Percentiles rank a stretch among this genome's conserved stretches.
phyloP scores from a whole-genome alignment of 345 rosid genomes.

The Rhizophora apiculata region DNA sequence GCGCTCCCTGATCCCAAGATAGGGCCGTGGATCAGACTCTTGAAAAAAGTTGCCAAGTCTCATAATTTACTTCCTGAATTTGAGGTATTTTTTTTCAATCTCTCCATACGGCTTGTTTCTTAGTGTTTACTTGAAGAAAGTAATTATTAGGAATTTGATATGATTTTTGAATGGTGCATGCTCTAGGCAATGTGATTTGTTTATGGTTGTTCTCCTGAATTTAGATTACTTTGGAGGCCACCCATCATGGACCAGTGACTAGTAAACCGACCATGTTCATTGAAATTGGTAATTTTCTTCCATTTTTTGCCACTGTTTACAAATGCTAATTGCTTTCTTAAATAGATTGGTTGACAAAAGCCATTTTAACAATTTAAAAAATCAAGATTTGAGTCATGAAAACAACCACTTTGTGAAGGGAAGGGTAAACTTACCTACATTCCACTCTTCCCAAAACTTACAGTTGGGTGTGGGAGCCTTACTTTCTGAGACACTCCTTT shows the following conservation, averaged over 20 bases:
- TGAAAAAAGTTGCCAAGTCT: slow-evolving; percentile 64
- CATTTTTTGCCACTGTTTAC: background rate
- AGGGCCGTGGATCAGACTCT: slow-evolving; percentile 82
- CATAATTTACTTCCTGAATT: slow-evolving; percentile 84
- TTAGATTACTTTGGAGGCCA: slow-evolving; percentile 86
- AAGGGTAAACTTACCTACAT: no score
- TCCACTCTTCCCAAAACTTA: no score
- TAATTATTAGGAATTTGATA: no score
- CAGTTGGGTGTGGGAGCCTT: no score
- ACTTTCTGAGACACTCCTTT: no score
- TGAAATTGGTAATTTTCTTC: slow-evolving; percentile 62
- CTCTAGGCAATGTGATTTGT: background rate
- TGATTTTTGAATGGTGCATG: no score
- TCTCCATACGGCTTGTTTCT: background rate
- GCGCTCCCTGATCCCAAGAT: slow-evolving; percentile 80
- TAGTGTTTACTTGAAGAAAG: background rate
- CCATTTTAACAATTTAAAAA: no score
- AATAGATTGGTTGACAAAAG: no score
- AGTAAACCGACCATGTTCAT: slow-evolving; percentile 81
- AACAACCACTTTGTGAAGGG: no score
- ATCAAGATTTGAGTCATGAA: no score
- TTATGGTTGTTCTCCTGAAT: slow-evolving; percentile 14
- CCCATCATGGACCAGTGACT: slow-evolving; percentile 91
- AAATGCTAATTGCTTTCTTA: no score
- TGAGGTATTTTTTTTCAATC: slow-evolving; percentile 42